Base-by-base conservation (phyloP, 2,329 filamentous ascomycete genomes). In the Plenodomus lindquistii region DNA sequence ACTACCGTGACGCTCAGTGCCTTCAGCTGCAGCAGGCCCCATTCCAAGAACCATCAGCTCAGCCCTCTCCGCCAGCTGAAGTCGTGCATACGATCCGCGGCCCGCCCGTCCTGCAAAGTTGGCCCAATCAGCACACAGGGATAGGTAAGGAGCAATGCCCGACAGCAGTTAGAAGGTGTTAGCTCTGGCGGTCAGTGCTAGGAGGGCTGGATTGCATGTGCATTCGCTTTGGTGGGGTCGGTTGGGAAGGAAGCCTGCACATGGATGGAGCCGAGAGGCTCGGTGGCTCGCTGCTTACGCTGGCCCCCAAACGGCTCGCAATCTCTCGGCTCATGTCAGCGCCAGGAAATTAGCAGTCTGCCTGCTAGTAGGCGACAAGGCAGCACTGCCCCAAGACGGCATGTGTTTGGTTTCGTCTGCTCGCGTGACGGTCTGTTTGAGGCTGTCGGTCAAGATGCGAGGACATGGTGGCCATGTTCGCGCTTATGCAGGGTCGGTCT, bases 401-500 rank as follows among this genome's bases (percentile, higher is more conserved):
- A n/a, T n/a, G n/a, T n/a, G n/a, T n/a, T n/a, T 18, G 10, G 11
- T 27, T 8, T 40, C 20, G 19, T 21, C 13, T 5, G 17, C 17
- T 17, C 16, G 13, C 16, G 19, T 20, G 22, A 27, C 39, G 29
- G 11, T 18, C 34, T 21, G 19, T n/a, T 36, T 22, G 19, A 42
- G 20, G n/a, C 15, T 20, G 29, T 42, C 40, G 29, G 40, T 42
- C 18, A 40, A 41, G 40, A 31, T 13, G 8, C 15, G 19, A 39
- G 37, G 40, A 13, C 27, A 42, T 37, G 50, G 22, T 22, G 48
- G 21, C 20, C 22, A 41, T 42, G 17, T 36, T 37, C 42, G 50
- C 50, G 37, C 48, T 54, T 52, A 57, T 57, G 54, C 54, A 57
- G 48, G 48, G 48, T 49, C 44, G 34, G 17, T 42, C 21, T 24